Conservation (phyloP, 148 eudicot species). For the Persicaria maculosa region DNA sequence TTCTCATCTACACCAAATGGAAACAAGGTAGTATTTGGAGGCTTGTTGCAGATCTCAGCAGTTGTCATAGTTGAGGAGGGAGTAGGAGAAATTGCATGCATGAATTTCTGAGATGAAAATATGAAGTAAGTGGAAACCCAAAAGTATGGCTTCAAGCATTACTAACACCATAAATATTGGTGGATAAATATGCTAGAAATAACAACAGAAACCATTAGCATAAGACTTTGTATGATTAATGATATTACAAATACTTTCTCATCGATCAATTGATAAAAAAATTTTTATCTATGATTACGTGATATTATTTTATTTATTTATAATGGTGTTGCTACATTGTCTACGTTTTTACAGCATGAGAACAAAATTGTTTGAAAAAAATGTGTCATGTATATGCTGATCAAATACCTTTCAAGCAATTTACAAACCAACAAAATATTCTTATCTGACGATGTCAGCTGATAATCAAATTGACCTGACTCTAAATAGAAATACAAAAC, state of each 20-base stretch:
- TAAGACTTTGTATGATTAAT: not conserved
- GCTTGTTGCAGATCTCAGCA: slow-evolving; percentile 54
- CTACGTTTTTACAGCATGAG: too few relatives aligned
- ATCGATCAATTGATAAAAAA: too few relatives aligned
- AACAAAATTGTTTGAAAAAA: too few relatives aligned
- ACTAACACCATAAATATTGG: not conserved
- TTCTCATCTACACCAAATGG: slow-evolving; percentile 43
- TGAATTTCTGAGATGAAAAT: slow-evolving; percentile 57
- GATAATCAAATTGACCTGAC: too few relatives aligned
- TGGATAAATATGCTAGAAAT: not conserved
- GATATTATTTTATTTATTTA: too few relatives aligned
- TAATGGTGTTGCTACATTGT: too few relatives aligned
- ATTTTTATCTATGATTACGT: too few relatives aligned
- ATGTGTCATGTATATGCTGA: too few relatives aligned
- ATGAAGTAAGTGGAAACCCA: not conserved
- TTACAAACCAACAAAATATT: not conserved
- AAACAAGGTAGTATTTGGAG: slow-evolving; percentile 63
- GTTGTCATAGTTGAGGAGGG: slow-evolving; percentile 83
- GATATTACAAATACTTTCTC: not conserved
- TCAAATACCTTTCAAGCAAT: too few relatives aligned
- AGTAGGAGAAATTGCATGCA: slow-evolving; percentile 95
- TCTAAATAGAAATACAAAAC: too few relatives aligned
- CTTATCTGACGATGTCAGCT: not conserved
- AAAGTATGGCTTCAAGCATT: not conserved
- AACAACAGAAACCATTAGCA: not conserved